Evolutionary conservation across 2,329 filamentous ascomycete species (phyloP).

Genomic region (Leptoxyphium fumago): DNA sequence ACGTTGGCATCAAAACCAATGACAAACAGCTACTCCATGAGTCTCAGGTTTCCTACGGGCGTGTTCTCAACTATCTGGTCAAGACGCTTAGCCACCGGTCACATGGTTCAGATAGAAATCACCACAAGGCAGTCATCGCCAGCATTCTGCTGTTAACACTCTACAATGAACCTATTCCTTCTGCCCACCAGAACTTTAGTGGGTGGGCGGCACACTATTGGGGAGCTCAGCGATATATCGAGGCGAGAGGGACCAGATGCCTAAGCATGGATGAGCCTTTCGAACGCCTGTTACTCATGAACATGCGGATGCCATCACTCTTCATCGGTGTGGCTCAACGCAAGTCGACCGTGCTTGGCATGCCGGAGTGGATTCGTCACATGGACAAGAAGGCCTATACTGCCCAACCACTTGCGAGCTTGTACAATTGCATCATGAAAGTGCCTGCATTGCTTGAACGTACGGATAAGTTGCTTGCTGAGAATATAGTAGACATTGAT

Average conservation of each 20-base stretch:
- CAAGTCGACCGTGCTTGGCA: slow-evolving; percentile 2
- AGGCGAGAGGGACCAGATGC: slow-evolving; percentile 2
- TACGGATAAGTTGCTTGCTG: neutral
- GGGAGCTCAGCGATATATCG: slow-evolving; percentile 3
- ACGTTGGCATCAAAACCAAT: slow-evolving; percentile 2
- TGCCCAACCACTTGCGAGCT: neutral
- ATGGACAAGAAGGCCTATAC: neutral
- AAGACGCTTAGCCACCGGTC: neutral
- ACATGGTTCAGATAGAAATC: neutral
- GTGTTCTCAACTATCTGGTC: slow-evolving; percentile 1
- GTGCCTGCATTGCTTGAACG: neutral
- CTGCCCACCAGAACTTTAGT: slow-evolving; percentile 1
- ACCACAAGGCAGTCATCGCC: slow-evolving; percentile 1
- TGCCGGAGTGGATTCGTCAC: slow-evolving; percentile 1
- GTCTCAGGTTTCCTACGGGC: slow-evolving; percentile 5
- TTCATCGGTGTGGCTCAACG: slow-evolving; percentile 4
- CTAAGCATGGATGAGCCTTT: slow-evolving; percentile 4
- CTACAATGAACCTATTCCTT: slow-evolving; percentile 4
- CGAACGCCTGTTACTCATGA: slow-evolving; percentile 4
- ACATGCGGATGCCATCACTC: slow-evolving; percentile 4
- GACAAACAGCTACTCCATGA: slow-evolving; percentile 4
- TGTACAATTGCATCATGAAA: neutral
- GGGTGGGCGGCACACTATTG: slow-evolving; percentile 4
- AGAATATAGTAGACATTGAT: neutral
- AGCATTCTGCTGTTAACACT: slow-evolving; percentile 5